Base-by-base conservation (phyloP, 805 yeast genomes). In the Pichia kluyveri region DNA sequence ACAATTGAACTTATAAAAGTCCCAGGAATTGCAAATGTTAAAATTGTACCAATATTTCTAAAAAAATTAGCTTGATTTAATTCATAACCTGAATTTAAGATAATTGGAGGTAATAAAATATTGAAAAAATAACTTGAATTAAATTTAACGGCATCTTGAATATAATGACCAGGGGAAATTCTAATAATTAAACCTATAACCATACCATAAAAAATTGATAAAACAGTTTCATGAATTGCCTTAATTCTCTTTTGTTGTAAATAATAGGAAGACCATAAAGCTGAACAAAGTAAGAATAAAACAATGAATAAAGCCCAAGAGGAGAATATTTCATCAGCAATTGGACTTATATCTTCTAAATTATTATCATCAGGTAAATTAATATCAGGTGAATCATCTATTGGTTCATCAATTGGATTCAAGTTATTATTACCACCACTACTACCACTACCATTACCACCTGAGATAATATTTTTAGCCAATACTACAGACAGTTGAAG, bases 121-220 rank as follows among this genome's bases (percentile, higher is more conserved):
- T 93, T 93, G 76, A 93, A 93, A 69, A 93, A 93, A 65, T 91
- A 91, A 31, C 93, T 78, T 32, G 95, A 86, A 57, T 91, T 91
- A 73, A 93, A 93, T 50, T 95, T 89, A 45, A 93, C 96, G 6
- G 96, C 88, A 60, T 90, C 96, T 68, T 95, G 99, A 58, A 93
- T 95, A 66, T 88, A 89, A 64, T 89, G 97, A 42, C 99, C 99
- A 0, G 99, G 99, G 3, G 88, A 76, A 23, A 91, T 74, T 56
- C 99, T 76, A 51, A 95, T 89, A 23, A 93, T 77, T 34, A 95
- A 66, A 0, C 99, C 99, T 28, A 93, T 96, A 42, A 88, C 73
- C 98, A 88, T 90, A 19, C 99, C 99, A 58, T 91, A 89, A 62
- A 93, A 89, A 50, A 93, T 93, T 1, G 98, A 88, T 41, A 95